These are phyloP conservation scores for Blastobotrys ciferrii DNA, from an alignment of 1,139 yeast genomes.

Conservation along the genomic window DNA sequence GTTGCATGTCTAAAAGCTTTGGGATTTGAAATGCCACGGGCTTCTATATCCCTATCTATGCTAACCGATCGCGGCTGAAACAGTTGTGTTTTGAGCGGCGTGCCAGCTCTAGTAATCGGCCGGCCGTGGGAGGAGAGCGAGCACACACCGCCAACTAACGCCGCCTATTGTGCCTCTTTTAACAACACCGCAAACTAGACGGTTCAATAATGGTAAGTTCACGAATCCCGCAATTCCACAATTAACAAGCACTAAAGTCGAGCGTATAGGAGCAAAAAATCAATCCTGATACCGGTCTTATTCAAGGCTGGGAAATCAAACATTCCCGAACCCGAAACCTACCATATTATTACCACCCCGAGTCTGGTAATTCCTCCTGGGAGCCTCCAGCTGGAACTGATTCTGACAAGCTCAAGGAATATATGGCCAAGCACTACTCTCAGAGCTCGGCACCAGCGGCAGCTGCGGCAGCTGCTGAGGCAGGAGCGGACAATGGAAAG, in stretches of 20 bases:
- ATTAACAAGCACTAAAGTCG: background rate
- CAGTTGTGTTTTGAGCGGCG: no score
- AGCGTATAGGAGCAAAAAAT: constrained; percentile 10
- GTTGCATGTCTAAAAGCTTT: no score
- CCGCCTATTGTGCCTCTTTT: background rate
- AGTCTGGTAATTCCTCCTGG: constrained; percentile 79
- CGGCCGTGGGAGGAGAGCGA: no score
- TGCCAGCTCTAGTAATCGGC: background rate
- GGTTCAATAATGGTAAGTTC: constrained; percentile 3
- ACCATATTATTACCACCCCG: constrained; percentile 76
- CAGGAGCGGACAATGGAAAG: constrained; percentile 47
- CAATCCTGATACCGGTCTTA: constrained; percentile 62
- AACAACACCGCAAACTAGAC: background rate
- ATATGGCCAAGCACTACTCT: constrained; percentile 44
- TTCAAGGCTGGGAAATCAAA: constrained; percentile 79
- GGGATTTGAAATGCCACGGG: no score
- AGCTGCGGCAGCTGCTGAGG: constrained; percentile 23
- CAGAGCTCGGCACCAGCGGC: constrained; percentile 23
- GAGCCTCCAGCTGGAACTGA: constrained; percentile 88
- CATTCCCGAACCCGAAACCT: constrained; percentile 78
- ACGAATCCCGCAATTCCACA: background rate
- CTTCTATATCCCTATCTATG: no score
- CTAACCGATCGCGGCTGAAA: no score
- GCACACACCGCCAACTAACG: no score
- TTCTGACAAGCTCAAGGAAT: constrained; percentile 53